Conservation (phyloP, 768 basidiomycete species). For the Gyrodon lividus region DNA sequence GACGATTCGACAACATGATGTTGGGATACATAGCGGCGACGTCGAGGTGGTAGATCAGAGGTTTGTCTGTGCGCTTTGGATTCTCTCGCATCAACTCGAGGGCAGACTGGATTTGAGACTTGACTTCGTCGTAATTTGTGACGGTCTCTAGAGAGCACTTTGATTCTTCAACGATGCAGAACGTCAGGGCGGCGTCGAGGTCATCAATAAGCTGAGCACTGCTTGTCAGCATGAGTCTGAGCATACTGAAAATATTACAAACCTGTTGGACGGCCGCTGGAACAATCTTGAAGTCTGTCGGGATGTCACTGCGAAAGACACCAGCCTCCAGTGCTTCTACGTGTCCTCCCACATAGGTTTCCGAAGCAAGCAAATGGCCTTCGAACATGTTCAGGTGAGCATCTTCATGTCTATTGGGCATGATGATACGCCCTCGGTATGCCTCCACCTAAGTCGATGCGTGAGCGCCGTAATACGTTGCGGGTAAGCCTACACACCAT, state of each 20-base stretch:
- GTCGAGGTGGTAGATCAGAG: slow-evolving; percentile 97
- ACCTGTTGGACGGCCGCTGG: slow-evolving; percentile 86
- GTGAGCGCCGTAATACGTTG: slow-evolving; percentile 5
- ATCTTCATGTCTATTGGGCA: slow-evolving; percentile 98
- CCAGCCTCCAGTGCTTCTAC: slow-evolving; percentile 98
- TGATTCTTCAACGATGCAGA: slow-evolving; percentile 86
- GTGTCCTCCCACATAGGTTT: slow-evolving; percentile 98
- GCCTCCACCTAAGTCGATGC: slow-evolving; percentile 79
- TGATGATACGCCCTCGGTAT: slow-evolving; percentile 86
- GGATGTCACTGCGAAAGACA: slow-evolving; percentile 95
- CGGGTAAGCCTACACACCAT: slow-evolving; percentile 65
- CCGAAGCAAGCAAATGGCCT: slow-evolving; percentile 93
- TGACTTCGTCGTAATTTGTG: slow-evolving; percentile 95
- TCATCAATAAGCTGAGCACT: slow-evolving; percentile 81
- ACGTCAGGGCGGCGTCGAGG: slow-evolving; percentile 86
- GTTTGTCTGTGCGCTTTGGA: slow-evolving; percentile 84
- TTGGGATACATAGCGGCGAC: slow-evolving; percentile 99
- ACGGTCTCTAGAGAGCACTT: slow-evolving; percentile 76
- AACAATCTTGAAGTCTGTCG: slow-evolving; percentile 92
- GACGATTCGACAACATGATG: slow-evolving; percentile 99
- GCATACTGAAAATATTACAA: slow-evolving; percentile 2
- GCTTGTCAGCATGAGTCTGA: not conserved
- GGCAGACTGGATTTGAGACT: slow-evolving; percentile 67
- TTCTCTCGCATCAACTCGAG: slow-evolving; percentile 91
- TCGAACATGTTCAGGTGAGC: slow-evolving; percentile 89